Base-by-base conservation (phyloP, 2,329 filamentous ascomycete species). In the Ustulina deusta region DNA sequence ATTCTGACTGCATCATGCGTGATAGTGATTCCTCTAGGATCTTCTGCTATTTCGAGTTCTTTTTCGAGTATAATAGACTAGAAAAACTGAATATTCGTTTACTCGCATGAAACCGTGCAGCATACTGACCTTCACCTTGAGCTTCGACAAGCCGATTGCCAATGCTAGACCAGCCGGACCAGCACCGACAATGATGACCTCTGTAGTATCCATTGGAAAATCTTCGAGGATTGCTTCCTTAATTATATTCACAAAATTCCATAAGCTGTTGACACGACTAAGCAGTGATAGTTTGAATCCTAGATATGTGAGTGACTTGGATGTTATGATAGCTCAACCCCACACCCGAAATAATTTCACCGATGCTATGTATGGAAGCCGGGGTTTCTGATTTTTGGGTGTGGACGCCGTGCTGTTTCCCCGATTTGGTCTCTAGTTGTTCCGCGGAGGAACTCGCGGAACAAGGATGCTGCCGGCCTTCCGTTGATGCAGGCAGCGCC, bases 171-270 rank as follows among this genome's bases (percentile, higher is more conserved):
- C 73, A 20, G 74, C 62, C 20, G 74, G 74, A 2, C 74, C 74
- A 36, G 73, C 73, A 25, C 74, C 74, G 7, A 75, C 70, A 25
- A 75, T 74, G 38, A 75, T 63, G 15, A 75, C 74, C 22, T 75
- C 69, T 17, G 74, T 75, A 27, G 64, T 68, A 29, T 74, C 70
- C 73, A 75, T 75, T 3, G 27, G 5, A 20, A 6, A 20, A 22
- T 25, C 13, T 3, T 32, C 22, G 11, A 51, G 15, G 55, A 38
- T 52, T 0, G 3, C 3, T 27, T 63, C 22, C 7, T 40, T 48
- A 17, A 6, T 46, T 6, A 34, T 27, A 46, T 27, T 34, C 7
- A 44, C 6, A 3, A 36, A n/a, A 20, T 11, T 32, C 2, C 32
- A 63, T 40, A 20, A 40, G n/a, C 52, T 36, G 27, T 2, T 52